Evolutionary conservation across 148 eudicot genomes (phyloP).

Genomic region (Pouteria glomerata): DNA sequence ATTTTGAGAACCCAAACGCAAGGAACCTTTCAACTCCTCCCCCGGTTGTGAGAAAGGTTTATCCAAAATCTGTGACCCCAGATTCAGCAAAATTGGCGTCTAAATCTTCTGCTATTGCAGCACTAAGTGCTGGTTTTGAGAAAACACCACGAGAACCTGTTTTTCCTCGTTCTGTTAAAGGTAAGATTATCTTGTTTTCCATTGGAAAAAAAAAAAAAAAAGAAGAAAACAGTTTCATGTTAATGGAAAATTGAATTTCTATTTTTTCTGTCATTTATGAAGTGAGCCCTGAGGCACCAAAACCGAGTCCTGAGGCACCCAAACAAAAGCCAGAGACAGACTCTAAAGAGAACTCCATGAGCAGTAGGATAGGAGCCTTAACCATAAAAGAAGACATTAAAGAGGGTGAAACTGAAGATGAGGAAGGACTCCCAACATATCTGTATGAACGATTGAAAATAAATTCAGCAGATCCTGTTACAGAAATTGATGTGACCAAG

Average conservation of each 20-base stretch:
- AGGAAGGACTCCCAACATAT: conserved; percentile 66
- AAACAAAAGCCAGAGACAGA: conserved; percentile 42
- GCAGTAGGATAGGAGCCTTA: conserved; percentile 41
- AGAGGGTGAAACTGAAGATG: conserved; percentile 82
- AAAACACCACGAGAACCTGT: conserved; percentile 44
- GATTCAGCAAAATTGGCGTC: conserved; percentile 55
- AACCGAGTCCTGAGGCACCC: conserved; percentile 54
- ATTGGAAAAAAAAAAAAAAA: no score
- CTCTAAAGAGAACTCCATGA: conserved; percentile 53
- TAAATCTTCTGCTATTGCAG: conserved; percentile 72
- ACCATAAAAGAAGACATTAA: conserved; percentile 64
- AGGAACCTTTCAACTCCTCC: conserved; percentile 98
- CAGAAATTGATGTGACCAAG: conserved; percentile 86
- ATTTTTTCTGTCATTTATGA: background rate
- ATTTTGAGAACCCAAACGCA: conserved; percentile 71
- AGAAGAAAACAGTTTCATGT: no score
- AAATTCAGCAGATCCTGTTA: conserved; percentile 53
- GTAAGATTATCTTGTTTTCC: conserved; percentile 27
- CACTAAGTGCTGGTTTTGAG: conserved; percentile 64
- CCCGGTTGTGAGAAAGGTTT: conserved; percentile 68
- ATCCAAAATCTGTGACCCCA: conserved; percentile 65
- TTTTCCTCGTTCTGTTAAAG: conserved; percentile 72
- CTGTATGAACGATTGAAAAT: conserved; percentile 83
- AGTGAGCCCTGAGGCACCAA: conserved; percentile 11
- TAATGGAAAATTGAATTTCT: background rate